Conservation (phyloP, 495 filamentous ascomycete genomes). For the Podospora pseudocomata region DNA sequence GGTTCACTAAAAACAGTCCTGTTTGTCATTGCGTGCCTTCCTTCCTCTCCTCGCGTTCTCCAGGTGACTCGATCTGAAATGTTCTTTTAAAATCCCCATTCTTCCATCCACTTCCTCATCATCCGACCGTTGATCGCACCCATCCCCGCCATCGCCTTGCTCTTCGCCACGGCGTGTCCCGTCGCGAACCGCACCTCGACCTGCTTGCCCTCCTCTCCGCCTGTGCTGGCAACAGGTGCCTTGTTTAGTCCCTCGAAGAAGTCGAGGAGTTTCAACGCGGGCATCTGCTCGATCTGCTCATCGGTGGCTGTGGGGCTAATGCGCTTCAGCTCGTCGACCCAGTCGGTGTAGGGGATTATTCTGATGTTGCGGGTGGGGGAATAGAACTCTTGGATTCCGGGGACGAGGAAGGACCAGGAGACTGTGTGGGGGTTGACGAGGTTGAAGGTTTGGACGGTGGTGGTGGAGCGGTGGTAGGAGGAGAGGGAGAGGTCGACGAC, state of each 20-base stretch:
- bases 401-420: not conserved
- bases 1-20: not conserved
- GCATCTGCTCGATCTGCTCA: slow-evolving; percentile 1
- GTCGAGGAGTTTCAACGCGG: slow-evolving; percentile 1
- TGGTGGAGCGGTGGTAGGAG: not conserved
- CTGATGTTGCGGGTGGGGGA: not conserved
- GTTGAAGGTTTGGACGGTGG: slow-evolving; percentile 1
- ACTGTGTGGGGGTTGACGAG: slow-evolving; percentile 1
- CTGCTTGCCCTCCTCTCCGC: not conserved
- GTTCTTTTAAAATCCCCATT: not conserved
- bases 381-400: not conserved
- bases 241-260: not conserved
- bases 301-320: not conserved
- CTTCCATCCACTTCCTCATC: slow-evolving; percentile 7
- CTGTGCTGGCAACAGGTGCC: not conserved
- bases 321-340: not conserved
- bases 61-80: too few species aligned
- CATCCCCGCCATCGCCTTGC: not conserved
- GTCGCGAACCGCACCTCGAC: not conserved
- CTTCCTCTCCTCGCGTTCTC: too few species aligned
- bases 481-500: not conserved
- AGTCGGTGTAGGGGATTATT: not conserved
- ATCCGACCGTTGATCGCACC: not conserved
- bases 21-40: not conserved
- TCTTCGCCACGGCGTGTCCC: not conserved